Evolutionary conservation across 164 flowering plant species (phyloP).

Genomic region (Nymphaea thermarum): DNA sequence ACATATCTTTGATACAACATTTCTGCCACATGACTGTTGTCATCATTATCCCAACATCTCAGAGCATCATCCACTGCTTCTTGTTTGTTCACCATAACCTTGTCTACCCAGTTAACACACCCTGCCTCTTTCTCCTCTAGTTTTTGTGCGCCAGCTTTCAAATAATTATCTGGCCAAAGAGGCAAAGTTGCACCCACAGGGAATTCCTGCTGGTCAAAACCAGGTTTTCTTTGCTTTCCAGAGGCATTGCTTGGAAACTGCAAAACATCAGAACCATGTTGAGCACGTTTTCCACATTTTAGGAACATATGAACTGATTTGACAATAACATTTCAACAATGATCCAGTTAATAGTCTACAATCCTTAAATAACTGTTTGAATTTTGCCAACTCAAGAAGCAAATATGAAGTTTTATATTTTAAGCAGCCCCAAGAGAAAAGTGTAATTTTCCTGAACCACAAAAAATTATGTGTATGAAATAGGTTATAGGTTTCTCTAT

Average conservation of each 20-base stretch:
- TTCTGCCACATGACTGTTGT: constrained; percentile 29
- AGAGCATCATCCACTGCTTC: constrained; percentile 36
- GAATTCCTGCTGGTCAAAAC: constrained; percentile 62
- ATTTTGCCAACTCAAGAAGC: too few relatives aligned
- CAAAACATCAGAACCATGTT: too few relatives aligned
- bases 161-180: constrained; percentile 38
- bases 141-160: constrained; percentile 16
- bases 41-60: constrained; percentile 35
- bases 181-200: constrained; percentile 35
- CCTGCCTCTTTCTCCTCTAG: constrained; percentile 53
- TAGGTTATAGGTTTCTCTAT: too few relatives aligned
- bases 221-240: constrained; percentile 37
- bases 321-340: too few relatives aligned
- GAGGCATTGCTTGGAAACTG: constrained; percentile 35
- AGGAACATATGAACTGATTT: too few relatives aligned
- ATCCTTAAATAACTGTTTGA: too few relatives aligned
- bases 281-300: too few relatives aligned
- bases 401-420: too few relatives aligned
- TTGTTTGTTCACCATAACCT: constrained; percentile 89
- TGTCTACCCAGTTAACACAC: constrained; percentile 84
- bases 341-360: too few relatives aligned
- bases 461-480: too few relatives aligned
- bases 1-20: constrained; percentile 46
- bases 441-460: too few relatives aligned
- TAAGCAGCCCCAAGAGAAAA: too few relatives aligned